phyloP scores from a whole-genome alignment of 1,139 yeast genomes.

The Taphrina sp. region DNA sequence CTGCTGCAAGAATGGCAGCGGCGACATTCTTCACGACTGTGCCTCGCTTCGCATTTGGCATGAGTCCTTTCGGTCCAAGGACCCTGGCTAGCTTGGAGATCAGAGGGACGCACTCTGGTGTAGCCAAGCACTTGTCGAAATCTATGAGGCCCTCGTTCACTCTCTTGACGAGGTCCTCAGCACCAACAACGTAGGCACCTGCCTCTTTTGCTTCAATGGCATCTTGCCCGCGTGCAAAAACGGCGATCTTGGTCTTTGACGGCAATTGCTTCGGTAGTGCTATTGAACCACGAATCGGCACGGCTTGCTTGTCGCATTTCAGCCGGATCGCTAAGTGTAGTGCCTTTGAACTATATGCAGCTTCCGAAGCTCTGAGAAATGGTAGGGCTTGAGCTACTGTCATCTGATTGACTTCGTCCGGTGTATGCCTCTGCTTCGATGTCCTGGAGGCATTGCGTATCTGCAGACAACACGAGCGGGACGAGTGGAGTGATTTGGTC shows the following conservation, averaged over 20 bases:
- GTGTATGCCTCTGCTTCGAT: constrained; percentile 6
- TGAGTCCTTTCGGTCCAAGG: constrained; percentile 84
- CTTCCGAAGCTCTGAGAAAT: constrained; percentile 24
- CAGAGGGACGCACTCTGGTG: constrained; percentile 69
- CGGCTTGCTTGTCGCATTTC: constrained; percentile 25
- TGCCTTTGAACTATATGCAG: constrained; percentile 6
- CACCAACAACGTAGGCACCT: constrained; percentile 35
- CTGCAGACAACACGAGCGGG: too few species aligned
- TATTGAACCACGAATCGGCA: constrained; percentile 22
- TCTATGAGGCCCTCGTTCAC: constrained; percentile 61
- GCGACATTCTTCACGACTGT: constrained; percentile 71
- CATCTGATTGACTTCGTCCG: constrained; percentile 28
- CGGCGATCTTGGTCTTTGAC: constrained; percentile 29
- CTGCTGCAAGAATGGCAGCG: constrained; percentile 42
- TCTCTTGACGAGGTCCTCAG: constrained; percentile 33
- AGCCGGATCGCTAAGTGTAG: constrained; percentile 23
- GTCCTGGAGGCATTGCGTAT: background rate
- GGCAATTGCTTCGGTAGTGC: constrained; percentile 23
- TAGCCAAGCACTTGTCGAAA: constrained; percentile 78
- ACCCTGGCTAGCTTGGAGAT: constrained; percentile 68
- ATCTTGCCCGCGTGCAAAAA: constrained; percentile 34
- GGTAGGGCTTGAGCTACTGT: constrained; percentile 15
- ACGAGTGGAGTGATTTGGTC: too few species aligned
- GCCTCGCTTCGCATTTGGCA: constrained; percentile 85
- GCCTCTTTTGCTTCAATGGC: constrained; percentile 29